A percentile compares a stretch with the other conserved stretches of the same genome.
Conservation (phyloP, 768 basidiomycete species). For the Psilocybe azurescens region DNA sequence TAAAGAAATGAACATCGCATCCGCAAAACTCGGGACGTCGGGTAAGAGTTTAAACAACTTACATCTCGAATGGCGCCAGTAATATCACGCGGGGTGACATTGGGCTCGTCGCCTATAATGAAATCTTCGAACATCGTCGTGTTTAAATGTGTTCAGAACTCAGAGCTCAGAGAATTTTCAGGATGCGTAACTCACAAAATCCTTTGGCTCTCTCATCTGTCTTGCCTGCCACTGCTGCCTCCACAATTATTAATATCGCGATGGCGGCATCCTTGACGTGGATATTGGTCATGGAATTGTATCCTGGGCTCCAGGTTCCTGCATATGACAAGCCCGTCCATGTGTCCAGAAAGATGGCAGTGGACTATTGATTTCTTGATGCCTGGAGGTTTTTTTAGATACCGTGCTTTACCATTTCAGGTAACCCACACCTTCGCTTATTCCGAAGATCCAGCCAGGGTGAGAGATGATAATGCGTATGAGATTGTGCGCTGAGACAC, state of each 20-base stretch:
- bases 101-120: conserved; percentile 28
- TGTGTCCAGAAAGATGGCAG: conserved; percentile 39
- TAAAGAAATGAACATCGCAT: conserved; percentile 12
- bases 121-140: conserved; percentile 34
- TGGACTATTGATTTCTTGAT: conserved; percentile 44
- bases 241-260: conserved; percentile 40
- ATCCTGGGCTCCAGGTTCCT: conserved; percentile 49
- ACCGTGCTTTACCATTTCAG: no score
- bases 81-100: conserved; percentile 23
- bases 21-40: background rate
- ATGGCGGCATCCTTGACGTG: conserved; percentile 49
- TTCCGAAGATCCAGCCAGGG: conserved; percentile 48
- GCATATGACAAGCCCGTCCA: conserved; percentile 35
- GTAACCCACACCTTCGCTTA: conserved; percentile 40
- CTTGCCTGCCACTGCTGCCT: conserved; percentile 43
- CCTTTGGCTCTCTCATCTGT: conserved; percentile 47
- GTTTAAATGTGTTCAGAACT: background rate
- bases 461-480: conserved; percentile 49
- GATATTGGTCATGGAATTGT: conserved; percentile 40
- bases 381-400: conserved; percentile 20
- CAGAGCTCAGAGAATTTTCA: background rate
- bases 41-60: no score
- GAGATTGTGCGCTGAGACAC: conserved; percentile 40
- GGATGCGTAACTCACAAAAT: conserved; percentile 35
- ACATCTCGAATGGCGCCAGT: conserved; percentile 42